Evolutionary conservation across 2,329 filamentous ascomycete species (phyloP), one percentile per base, ranked within the genome.

Genomic region (Zymoseptoria crescenta): DNA sequence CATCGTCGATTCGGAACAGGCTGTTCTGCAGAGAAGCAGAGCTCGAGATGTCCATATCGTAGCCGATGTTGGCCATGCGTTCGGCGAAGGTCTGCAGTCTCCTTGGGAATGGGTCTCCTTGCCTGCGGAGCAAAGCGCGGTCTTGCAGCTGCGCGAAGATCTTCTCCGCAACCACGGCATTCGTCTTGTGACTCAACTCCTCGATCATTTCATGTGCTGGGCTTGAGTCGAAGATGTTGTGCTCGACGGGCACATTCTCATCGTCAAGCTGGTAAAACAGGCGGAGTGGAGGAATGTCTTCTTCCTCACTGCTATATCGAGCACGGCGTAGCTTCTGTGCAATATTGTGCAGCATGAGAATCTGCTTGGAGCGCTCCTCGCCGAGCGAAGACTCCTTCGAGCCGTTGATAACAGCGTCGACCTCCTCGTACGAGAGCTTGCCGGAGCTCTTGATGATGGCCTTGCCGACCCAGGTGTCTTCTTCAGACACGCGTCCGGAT

Each of bases 211-310:
- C 93, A 64, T 95, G 91, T 2, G 92, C 90, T 8, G 87, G 81
- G 10, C 90, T 91, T 29, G 90, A 93, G 73, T 96, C 87, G 70
- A 97, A 99, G 64, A 99, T 89, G 77, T 97, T 99, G 73, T 91
- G 85, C 77, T 96, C 91, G 49, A 97, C 92, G 2, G 93, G 94
- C 56, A 96, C 91, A 74, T 97, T 97, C 80, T 99, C 94, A 68
- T 99, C 94, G 67, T 99, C 94, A 49, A 97, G 82, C 76, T 96
- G 92, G 75, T 96, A 91, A 62, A 97, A 80, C 52, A 99, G 82
- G 59, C 94, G 88, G 56, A 99, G 83, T 49, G 93, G 87, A 35
- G 92, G 88, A 68, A 96, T 89, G 10, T 88, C 85, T 64, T 88
- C 85, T 41, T 88, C 87, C 56, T 91, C 87, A 27, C 70, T 72